A percentile compares a stretch with the other conserved stretches of the same genome.
Evolutionary conservation across 306 rosid species (phyloP).

Genomic region (Inga laurina): DNA sequence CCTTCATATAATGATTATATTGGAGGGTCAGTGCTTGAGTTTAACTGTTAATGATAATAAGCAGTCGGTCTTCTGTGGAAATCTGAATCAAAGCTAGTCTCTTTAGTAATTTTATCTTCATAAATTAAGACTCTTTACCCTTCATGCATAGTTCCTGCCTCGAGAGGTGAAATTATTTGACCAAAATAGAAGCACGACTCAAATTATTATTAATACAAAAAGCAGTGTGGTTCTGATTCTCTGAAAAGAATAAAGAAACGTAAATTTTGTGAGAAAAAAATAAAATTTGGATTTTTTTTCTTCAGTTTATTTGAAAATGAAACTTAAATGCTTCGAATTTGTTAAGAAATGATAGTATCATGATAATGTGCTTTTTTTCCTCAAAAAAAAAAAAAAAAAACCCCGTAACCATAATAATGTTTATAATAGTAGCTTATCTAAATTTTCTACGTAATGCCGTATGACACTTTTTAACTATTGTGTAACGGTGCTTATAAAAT

Average conservation of each 20-base stretch:
- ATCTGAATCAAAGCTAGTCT: background rate
- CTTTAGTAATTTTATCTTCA: background rate
- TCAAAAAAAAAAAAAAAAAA: too few species aligned
- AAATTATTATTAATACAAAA: background rate
- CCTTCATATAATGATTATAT: background rate
- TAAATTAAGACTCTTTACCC: background rate
- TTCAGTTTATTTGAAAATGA: background rate
- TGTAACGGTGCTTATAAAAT: too few species aligned
- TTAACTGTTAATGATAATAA: background rate
- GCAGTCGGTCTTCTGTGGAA: background rate
- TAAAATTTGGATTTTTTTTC: background rate
- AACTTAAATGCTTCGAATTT: background rate
- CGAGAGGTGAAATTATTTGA: background rate
- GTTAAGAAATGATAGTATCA: background rate
- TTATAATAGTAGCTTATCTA: too few species aligned
- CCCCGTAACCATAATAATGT: too few species aligned
- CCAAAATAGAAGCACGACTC: background rate
- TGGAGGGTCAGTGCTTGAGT: background rate
- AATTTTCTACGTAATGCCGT: too few species aligned
- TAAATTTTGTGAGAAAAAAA: background rate
- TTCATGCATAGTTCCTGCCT: background rate
- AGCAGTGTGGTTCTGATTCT: background rate
- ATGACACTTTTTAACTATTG: too few species aligned
- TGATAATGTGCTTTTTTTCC: background rate
- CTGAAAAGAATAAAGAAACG: background rate